phyloP scores from a whole-genome alignment of 2,329 filamentous ascomycete species.

The Neospermospora avenae region DNA sequence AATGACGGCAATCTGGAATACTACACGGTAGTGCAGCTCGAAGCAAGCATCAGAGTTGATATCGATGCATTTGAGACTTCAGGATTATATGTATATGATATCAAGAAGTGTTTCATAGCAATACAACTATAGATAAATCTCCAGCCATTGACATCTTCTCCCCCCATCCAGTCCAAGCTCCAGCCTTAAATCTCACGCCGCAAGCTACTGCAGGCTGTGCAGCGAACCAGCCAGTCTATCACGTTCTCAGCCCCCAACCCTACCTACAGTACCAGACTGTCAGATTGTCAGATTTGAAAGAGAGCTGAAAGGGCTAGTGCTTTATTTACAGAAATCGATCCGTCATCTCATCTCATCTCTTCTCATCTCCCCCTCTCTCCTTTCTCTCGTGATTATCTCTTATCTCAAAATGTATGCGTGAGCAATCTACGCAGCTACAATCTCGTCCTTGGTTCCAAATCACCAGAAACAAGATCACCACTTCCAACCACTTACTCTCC shows the following conservation, averaged over 20 bases:
- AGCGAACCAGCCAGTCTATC: not conserved
- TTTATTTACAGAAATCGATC: not conserved
- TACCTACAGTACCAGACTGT: no score
- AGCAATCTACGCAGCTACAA: not conserved
- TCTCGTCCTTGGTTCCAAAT: not conserved
- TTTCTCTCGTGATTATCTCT: constrained; percentile 6
- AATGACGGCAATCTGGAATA: not conserved
- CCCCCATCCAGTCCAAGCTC: no score
- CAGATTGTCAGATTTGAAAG: constrained; percentile 6
- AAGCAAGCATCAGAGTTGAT: no score
- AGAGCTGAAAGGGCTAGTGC: constrained; percentile 9
- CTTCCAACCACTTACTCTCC: not conserved
- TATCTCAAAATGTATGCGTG: constrained; percentile 5
- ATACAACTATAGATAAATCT: no score
- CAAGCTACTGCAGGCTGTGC: not conserved
- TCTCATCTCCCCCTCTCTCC: not conserved
- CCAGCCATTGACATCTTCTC: no score
- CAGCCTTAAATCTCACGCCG: no score
- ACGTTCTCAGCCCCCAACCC: constrained; percentile 9
- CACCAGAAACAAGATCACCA: constrained; percentile 5
- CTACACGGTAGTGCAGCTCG: no score
- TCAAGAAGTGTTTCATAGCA: no score
- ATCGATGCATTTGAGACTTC: no score
- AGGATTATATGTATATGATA: no score
- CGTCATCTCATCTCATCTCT: not conserved